Evolutionary conservation across 177 flowering plant species (phyloP).

Genomic region (Vitis hybrid): DNA sequence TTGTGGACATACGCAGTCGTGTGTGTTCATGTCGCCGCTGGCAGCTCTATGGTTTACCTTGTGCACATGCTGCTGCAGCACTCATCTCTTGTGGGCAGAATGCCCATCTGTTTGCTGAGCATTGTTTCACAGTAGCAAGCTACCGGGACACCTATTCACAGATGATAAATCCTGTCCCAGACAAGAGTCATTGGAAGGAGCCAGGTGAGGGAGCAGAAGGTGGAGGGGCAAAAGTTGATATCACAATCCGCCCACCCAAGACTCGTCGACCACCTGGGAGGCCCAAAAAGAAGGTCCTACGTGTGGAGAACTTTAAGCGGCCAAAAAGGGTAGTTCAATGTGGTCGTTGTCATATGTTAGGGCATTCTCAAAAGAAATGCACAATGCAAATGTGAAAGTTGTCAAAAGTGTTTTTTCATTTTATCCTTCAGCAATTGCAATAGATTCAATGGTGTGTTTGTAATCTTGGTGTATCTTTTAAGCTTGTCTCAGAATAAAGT

Average conservation of each 20-base stretch:
- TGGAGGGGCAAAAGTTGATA: conserved; percentile 62
- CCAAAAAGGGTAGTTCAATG: conserved; percentile 86
- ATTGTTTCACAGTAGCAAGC: conserved; percentile 69
- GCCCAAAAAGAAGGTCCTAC: conserved; percentile 83
- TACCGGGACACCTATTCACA: conserved; percentile 76
- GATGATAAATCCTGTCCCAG: conserved; percentile 66
- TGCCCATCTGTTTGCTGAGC: conserved; percentile 73
- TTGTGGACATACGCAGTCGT: conserved; percentile 74
- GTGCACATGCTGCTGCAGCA: conserved; percentile 98
- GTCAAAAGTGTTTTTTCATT: conserved; percentile 4
- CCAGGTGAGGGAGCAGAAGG: conserved; percentile 65
- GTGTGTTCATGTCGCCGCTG: conserved; percentile 85
- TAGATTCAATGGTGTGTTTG: conserved; percentile 20
- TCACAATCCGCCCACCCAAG: conserved; percentile 73
- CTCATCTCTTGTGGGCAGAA: conserved; percentile 86
- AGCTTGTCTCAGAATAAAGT: no score
- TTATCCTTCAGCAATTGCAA: conserved; percentile 10
- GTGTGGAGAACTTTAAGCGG: conserved; percentile 76
- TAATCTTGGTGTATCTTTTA: conserved; percentile 16
- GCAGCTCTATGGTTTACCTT: conserved; percentile 87
- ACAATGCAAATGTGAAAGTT: conserved; percentile 48
- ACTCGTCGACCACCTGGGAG: conserved; percentile 90
- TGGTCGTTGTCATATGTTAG: conserved; percentile 90
- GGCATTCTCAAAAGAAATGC: conserved; percentile 96
- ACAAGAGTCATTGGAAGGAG: conserved; percentile 69